These are phyloP conservation scores for Aspergillus fumigatiaffinis DNA, from an alignment of 2,329 filamentous ascomycete genomes.

Conservation along the genomic window DNA sequence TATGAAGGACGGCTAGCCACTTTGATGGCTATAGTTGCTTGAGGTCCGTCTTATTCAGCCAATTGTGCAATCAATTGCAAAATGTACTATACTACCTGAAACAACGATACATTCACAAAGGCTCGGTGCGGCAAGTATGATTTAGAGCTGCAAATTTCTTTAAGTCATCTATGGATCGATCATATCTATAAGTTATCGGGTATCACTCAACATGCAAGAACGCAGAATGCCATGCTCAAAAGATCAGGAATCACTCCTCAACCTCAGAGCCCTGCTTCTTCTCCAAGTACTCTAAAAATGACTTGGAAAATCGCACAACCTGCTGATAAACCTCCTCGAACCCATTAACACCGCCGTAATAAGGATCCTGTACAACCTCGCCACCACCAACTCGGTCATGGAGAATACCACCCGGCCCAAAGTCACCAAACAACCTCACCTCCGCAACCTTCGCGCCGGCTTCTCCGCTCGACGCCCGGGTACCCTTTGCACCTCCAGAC, in stretches of 20 bases:
- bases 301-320: conserved; percentile 69
- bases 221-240: not conserved
- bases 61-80: not conserved
- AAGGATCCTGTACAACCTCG: conserved; percentile 81
- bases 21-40: not conserved
- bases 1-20: conserved; percentile 25
- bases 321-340: conserved; percentile 88
- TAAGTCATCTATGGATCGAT: conserved; percentile 1
- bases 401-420: conserved; percentile 54
- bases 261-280: conserved; percentile 17
- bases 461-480: conserved; percentile 32
- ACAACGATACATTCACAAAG: not conserved
- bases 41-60: not conserved
- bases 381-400: conserved; percentile 39
- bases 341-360: conserved; percentile 80
- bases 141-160: not conserved
- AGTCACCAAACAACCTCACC: conserved; percentile 83
- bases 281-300: conserved; percentile 63
- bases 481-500: conserved; percentile 24
- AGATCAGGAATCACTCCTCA: conserved; percentile 3
- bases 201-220: conserved; percentile 14
- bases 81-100: not conserved
- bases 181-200: conserved; percentile 14
- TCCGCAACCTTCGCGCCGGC: conserved; percentile 40
- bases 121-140: not conserved